A percentile compares a stretch with the other conserved stretches of the same genome.
Evolutionary conservation across 768 basidiomycete species (phyloP).

Genomic region (Termitomyces sp.): DNA sequence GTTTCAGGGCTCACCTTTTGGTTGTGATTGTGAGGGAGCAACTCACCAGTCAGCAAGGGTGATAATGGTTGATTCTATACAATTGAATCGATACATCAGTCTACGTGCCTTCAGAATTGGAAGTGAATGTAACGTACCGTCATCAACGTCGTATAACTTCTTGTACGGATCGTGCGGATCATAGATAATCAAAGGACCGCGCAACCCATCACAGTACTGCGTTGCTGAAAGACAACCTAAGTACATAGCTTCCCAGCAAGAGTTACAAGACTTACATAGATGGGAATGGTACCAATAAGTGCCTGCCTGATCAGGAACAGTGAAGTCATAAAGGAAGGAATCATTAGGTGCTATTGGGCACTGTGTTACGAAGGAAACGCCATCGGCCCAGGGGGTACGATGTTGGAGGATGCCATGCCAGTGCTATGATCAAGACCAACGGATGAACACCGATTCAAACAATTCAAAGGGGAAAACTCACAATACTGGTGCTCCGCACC

Average conservation of each 20-base stretch:
- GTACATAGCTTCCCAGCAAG: too few species aligned
- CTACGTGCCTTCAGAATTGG: neutral
- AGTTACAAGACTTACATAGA: conserved; percentile 17
- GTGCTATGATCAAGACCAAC: neutral
- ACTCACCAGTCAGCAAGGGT: conserved; percentile 37
- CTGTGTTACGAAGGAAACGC: conserved; percentile 30
- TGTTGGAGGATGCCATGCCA: conserved; percentile 14
- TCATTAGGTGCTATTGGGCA: conserved; percentile 37
- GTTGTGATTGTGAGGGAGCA: neutral
- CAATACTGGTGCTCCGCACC: conserved; percentile 22
- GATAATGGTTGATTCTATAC: conserved; percentile 38
- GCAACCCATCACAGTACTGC: conserved; percentile 47
- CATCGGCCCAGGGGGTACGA: conserved; percentile 11
- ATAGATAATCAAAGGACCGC: conserved; percentile 34
- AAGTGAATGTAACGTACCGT: conserved; percentile 9
- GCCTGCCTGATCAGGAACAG: conserved; percentile 20
- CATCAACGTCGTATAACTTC: conserved; percentile 24
- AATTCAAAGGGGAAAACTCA: conserved; percentile 6
- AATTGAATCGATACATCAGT: neutral
- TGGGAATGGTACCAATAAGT: conserved; percentile 30
- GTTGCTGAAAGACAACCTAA: conserved; percentile 20
- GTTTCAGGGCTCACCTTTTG: neutral
- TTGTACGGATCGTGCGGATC: conserved; percentile 33
- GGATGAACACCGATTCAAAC: neutral
- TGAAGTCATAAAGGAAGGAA: conserved; percentile 37